Base-by-base conservation (phyloP, 345 rosid species). In the Brassica nigra region DNA sequence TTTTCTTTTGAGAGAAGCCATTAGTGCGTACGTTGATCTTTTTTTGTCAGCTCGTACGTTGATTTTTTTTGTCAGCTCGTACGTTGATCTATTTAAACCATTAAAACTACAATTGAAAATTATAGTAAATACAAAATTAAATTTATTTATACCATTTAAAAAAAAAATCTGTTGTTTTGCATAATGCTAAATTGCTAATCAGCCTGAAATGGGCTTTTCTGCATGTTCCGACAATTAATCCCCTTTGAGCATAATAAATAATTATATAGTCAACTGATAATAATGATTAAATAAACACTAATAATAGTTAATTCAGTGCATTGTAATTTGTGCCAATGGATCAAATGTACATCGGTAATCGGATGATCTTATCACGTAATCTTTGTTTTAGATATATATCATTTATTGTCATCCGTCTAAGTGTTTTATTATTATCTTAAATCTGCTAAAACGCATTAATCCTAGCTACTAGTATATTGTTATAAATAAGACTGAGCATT, bases 271-370 rank as follows among this genome's bases (percentile, higher is more conserved):
- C 75, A 79, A 68, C 58, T 8, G 7, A 67, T 67, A 59, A 79
- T 31, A 79, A 14, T 68, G 69, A 61, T 73, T 61, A 47, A 73
- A 79, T 57, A 72, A 78, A 30, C 47, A 71, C 27, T 54, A 55
- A 42, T 2, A 52, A 65, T 79, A 67, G 62, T 58, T 47, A 68
- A 28, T 62, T 8, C 62, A 62, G 10, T 34, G 42, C 83, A 54
- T 80, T 68, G 79, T 80, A 68, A 62, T 52, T 68, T 74, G 75
- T 68, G 83, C 83, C 83, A 34, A 8, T 62, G 78, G 78, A 79
- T 79, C 78, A 67, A 73, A 66, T 44, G 39, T 29, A 58, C 68
- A 61, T 73, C 67, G 70, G 65, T 74, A 49, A 49, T 68, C 70
- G 70, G 66, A 28, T 80, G 29, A 73, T 68, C 78, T 31, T 73